phyloP scores from a whole-genome alignment of 176 grass and related monocot genomes.

The Panicum miliaceum region DNA sequence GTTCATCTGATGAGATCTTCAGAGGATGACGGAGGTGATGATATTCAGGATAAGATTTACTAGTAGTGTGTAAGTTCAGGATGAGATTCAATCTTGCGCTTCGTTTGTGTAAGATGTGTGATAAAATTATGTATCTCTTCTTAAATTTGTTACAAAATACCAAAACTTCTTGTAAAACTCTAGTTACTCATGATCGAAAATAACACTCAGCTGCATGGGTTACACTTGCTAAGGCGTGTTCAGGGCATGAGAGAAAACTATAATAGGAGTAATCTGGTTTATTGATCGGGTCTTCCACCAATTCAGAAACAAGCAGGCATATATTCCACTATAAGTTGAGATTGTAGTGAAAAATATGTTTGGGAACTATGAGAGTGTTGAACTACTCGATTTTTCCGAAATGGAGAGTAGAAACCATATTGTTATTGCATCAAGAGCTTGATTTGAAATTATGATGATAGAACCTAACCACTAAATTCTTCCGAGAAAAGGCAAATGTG shows the following conservation, averaged over 20 bases:
- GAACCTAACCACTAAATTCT: not conserved
- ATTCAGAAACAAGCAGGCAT: not conserved
- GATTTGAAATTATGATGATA: not conserved
- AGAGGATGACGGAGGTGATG: not conserved
- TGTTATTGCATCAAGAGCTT: not conserved
- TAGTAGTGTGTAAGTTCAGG: not conserved
- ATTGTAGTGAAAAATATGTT: not conserved
- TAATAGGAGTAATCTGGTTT: not conserved
- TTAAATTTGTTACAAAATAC: not conserved
- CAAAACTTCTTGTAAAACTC: not conserved
- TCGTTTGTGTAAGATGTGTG: not conserved
- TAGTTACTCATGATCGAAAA: not conserved
- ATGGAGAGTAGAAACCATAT: not conserved
- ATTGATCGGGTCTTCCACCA: not conserved
- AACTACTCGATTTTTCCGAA: not conserved
- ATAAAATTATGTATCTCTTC: not conserved
- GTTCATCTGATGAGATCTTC: not conserved
- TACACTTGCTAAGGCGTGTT: not conserved
- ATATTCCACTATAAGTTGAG: not conserved
- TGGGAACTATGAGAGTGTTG: not conserved
- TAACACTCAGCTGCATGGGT: not conserved
- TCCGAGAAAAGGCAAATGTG: not conserved
- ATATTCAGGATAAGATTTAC: not conserved
- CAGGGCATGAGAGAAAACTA: not conserved
- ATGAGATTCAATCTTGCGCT: not conserved